Base-by-base conservation (phyloP, 768 basidiomycete genomes). In the Suillus luteus region DNA sequence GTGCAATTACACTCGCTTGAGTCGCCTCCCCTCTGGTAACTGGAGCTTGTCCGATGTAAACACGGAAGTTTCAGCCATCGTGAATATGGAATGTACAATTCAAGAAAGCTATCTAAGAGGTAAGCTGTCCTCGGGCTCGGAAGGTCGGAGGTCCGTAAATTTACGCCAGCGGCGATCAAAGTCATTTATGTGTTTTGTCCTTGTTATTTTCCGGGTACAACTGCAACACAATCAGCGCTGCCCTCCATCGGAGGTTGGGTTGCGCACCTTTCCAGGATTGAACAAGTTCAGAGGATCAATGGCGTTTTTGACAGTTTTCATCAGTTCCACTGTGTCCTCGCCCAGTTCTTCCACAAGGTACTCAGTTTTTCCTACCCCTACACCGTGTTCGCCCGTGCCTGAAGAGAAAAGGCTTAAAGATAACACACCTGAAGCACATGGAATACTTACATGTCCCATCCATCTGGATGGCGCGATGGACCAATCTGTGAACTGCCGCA, bases 371-470 rank as follows among this genome's bases (percentile, higher is more conserved):
- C 93, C 93, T 8, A 95, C 75, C 1, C 94, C 93, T 15, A 95
- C 89, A 0, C 93, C 93, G 73, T 95, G 93, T 73, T 95, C 93
- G 10, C 92, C 92, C 4, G 90, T 92, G 68, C 89, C 89, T 92
- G 65, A 19, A 58, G 40, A 31, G 27, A 58, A 27, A 41, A 58
- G 11, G 61, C 60, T 33, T n/a, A 55, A 67, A 62, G 12, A 38
- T n/a, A 67, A 19, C 48, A 43, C 38, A 33, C 38, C 52, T 55
- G 19, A 66, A 27, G 35, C 7, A 59, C 49, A 38, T 19, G 8
- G 24, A 41, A 38, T 22, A 75, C 87, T 66, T 66, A 89, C 91
- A 92, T 22, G 91, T 92, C 52, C 91, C 91, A 65, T 92, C 91
- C 62, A 92, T 77, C 15, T 81, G 79, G 44, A 93, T 80, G 5